Base-by-base conservation (phyloP, 2,329 filamentous ascomycete species). In the Fusarium nygamai region DNA sequence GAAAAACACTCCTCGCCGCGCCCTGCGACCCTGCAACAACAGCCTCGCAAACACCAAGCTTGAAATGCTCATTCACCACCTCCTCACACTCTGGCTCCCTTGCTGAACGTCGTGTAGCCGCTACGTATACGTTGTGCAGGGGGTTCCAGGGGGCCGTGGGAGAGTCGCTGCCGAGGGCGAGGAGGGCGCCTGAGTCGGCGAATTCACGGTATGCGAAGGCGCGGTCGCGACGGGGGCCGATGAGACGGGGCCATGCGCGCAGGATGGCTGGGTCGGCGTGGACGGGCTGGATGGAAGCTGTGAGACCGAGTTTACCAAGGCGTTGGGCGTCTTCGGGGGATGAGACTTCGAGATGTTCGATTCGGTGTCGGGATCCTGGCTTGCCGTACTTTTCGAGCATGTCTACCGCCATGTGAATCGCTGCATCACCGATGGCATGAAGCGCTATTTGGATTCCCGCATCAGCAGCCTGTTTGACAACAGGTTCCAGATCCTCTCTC, bases 151-250 rank as follows among this genome's bases (percentile, higher is more conserved):
- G 88, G 3, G 89, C 88, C 0, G 89, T 91, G 1, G 89, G 89
- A 6, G 86, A 84, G 74, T 91, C 89, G 27, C 85, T 87, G 0
- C 89, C 89, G 13, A 91, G 82, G 0, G 89, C 88, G 6, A 91
- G 80, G 5, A 83, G 78, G 0, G 89, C 87, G 9, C 88, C 88
- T 5, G 83, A 81, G 65, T 88, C 86, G 24, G 85, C 84, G 36
- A 92, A 90, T 56, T 91, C 89, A 27, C 85, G 85, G 81, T 92
- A 91, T 4, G 90, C 88, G 75, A 92, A 92, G 0, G 89, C 89
- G 24, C 90, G 85, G 54, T 82, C 84, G 76, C 89, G 87, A 4
- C 90, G 84, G 54, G 87, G 71, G 1, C 89, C 89, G 17, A 92
- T 81, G 17, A 92, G 83, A 5, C 83, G 80, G 0, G 89, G 88